Evolutionary conservation across 2,329 filamentous ascomycete species (phyloP).

Genomic region (Sarocladiaceae sp.): DNA sequence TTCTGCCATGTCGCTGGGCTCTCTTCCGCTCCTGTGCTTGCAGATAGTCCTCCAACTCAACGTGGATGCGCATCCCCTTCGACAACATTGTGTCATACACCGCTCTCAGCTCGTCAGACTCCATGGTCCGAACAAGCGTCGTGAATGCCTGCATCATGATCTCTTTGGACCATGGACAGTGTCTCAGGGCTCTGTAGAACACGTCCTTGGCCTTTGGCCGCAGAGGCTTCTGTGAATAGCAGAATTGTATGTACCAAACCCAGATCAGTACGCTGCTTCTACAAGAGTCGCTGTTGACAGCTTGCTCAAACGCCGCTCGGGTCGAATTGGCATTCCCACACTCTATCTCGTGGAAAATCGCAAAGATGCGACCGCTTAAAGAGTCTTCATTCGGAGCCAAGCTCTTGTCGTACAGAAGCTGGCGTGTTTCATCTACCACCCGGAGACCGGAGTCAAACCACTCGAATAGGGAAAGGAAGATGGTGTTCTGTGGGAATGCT

Average conservation of each 20-base stretch:
- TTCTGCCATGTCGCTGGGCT: background rate
- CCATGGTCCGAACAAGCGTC: constrained; percentile 36
- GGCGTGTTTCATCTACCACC: constrained; percentile 71
- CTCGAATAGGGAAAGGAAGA: constrained; percentile 67
- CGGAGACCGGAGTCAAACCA: constrained; percentile 67
- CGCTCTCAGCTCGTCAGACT: constrained; percentile 40
- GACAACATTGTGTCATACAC: constrained; percentile 41
- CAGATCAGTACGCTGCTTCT: constrained; percentile 38
- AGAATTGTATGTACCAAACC: constrained; percentile 44
- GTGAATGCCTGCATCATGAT: constrained; percentile 46
- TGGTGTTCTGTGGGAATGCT: constrained; percentile 67
- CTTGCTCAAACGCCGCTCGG: constrained; percentile 45
- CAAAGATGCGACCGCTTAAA: constrained; percentile 39
- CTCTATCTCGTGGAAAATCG: constrained; percentile 43
- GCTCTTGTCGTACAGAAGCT: constrained; percentile 50
- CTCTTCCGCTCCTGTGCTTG: constrained; percentile 19
- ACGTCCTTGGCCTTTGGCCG: constrained; percentile 38
- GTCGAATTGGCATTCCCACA: constrained; percentile 44
- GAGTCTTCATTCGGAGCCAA: constrained; percentile 33
- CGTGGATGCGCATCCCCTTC: constrained; percentile 44
- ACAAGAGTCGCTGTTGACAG: constrained; percentile 34
- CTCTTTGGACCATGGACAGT: constrained; percentile 44
- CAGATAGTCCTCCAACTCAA: constrained; percentile 45
- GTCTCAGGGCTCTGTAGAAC: constrained; percentile 39
- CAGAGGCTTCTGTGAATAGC: constrained; percentile 24